A percentile compares a stretch with the other conserved stretches of the same genome.
phyloP scores from a whole-genome alignment of 768 basidiomycete species.

The Rhodotorula taiwanensis region DNA sequence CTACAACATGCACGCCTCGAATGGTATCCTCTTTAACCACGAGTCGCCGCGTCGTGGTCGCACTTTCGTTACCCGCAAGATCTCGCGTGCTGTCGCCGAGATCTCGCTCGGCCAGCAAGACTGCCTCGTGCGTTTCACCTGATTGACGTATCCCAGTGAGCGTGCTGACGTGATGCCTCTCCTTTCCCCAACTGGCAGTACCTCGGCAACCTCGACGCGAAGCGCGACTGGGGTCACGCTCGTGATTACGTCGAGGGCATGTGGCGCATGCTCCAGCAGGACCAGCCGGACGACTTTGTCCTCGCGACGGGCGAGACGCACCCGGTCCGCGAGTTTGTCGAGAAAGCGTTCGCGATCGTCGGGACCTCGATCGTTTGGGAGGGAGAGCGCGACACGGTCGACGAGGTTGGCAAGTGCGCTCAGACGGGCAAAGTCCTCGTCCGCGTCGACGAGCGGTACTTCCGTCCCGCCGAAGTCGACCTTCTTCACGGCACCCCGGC shows the following conservation, averaged over 20 bases:
- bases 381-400: constrained; percentile 54
- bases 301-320: constrained; percentile 96
- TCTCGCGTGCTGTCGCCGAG: constrained; percentile 83
- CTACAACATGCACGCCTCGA: constrained; percentile 93
- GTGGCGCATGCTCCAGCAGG: constrained; percentile 94
- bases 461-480: constrained; percentile 53
- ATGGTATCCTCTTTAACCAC: constrained; percentile 96
- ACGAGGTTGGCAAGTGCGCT: constrained; percentile 68
- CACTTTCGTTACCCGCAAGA: constrained; percentile 95
- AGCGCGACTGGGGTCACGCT: constrained; percentile 97
- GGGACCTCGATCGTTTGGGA: constrained; percentile 70
- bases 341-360: constrained; percentile 69
- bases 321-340: constrained; percentile 83
- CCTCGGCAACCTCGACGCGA: constrained; percentile 87
- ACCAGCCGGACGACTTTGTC: constrained; percentile 75
- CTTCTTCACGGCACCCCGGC: constrained; percentile 78
- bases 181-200: constrained; percentile 48
- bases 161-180: no score
- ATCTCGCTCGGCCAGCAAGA: constrained; percentile 80
- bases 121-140: constrained; percentile 53
- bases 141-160: no score
- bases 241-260: constrained; percentile 82
- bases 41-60: constrained; percentile 90
- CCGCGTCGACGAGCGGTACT: constrained; percentile 78
- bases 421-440: constrained; percentile 68